Base-by-base conservation (phyloP, 1,139 yeast genomes). In the Blastobotrys apis region DNA sequence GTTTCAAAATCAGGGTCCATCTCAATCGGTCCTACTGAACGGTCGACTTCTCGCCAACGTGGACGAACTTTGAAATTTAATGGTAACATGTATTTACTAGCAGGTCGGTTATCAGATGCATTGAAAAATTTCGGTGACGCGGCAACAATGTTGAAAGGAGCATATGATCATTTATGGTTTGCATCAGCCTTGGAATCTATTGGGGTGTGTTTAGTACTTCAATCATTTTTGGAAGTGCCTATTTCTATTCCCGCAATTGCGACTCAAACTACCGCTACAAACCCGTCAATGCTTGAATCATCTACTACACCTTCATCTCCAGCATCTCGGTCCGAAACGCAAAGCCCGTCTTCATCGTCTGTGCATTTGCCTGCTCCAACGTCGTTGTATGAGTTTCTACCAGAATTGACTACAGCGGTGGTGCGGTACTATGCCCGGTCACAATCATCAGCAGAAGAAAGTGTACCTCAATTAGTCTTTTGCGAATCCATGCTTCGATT, bases 161-260 rank as follows among this genome's bases (percentile, higher is more conserved):
- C 81, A 1, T 81, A 80, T 41, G 98, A 92, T 62, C 76, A 77
- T 56, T 67, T 92, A 17, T 92, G 98, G 98, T 71, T 86, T 22
- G 97, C 83, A 0, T 82, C 92, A 35, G 80, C 96, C 0, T 61
- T 90, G 17, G 97, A 88, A 56, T 88, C 94, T 0, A 67, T 88
- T 9, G 84, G 84, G 0, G 77, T 85, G 1, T 75, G 86, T 51
- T 63, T 84, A 33, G 65, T 84, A 6, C 63, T 88, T 43, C 67
- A 86, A 36, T 73, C 81, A 12, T 80, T 73, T 53, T 62, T 82
- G 15, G 80, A 78, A 25, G 69, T 75, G 1, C 74, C 84, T 0
- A 80, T 75, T 49, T 80, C 78, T 43, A 64, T 87, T 31, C 90
- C 92, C 1, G 71, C 68, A 1, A 59, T 72, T 4, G 64, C 79